Percentiles rank a stretch among this genome's conserved stretches.
Evolutionary conservation across 345 rosid genomes (phyloP).

Genomic region (Raphanus raphanistrum): DNA sequence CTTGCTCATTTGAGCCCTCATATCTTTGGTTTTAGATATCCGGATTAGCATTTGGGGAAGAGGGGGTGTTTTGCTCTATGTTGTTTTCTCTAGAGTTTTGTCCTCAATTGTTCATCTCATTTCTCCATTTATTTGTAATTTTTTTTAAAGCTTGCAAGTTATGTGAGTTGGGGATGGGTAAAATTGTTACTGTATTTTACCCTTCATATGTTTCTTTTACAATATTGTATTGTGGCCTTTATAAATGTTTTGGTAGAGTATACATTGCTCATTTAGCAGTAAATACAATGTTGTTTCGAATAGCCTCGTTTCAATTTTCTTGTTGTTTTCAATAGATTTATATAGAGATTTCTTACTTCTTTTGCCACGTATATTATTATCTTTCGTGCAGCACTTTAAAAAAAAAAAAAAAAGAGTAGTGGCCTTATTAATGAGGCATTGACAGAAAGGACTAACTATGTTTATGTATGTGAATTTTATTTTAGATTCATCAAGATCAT

Average conservation of each 20-base stretch:
- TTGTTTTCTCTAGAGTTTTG: conserved; percentile 25
- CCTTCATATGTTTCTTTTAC: not conserved
- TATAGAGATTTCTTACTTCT: not conserved
- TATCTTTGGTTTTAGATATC: not conserved
- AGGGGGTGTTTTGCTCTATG: not conserved
- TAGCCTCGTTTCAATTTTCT: not conserved
- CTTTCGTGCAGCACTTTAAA: not conserved
- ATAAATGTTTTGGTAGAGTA: too few species aligned
- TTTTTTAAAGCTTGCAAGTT: conserved; percentile 4
- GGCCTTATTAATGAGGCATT: not conserved
- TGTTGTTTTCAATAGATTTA: not conserved
- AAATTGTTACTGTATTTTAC: conserved; percentile 2
- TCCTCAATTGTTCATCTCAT: conserved; percentile 4
- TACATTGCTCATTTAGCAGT: too few species aligned
- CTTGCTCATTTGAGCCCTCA: conserved; percentile 12
- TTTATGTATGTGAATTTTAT: not conserved
- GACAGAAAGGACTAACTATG: not conserved
- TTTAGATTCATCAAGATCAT: not conserved
- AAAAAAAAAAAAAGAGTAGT: not conserved
- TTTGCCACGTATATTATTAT: not conserved
- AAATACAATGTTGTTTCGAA: too few species aligned
- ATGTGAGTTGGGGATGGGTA: conserved; percentile 18
- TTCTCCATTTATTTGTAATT: conserved; percentile 10
- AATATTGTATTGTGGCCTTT: conserved; percentile 19
- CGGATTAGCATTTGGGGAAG: not conserved